Conservation (phyloP, 495 filamentous ascomycete genomes). For the Annulohypoxylon maeteangense region DNA sequence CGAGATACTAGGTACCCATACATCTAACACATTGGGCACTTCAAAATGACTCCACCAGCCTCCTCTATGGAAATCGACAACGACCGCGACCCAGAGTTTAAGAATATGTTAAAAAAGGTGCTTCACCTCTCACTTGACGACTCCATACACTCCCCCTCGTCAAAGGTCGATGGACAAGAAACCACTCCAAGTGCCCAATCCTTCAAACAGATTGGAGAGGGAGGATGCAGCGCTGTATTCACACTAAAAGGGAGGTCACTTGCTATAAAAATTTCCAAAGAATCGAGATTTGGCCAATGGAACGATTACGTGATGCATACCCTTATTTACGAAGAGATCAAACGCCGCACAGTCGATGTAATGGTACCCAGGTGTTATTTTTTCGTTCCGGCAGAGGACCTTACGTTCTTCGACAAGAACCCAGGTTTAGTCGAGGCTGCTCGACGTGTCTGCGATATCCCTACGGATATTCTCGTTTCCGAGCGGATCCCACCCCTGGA, state of each 20-base stretch:
- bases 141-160: background rate
- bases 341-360: background rate
- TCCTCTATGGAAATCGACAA: background rate
- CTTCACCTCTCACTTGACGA: background rate
- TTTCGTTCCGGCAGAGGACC: slow-evolving; percentile 1
- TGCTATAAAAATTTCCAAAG: slow-evolving; percentile 7
- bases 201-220: slow-evolving; percentile 10
- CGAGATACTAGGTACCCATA: background rate
- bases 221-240: slow-evolving; percentile 9
- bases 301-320: slow-evolving; percentile 16
- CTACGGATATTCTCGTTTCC: slow-evolving; percentile 1
- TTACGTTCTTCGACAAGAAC: slow-evolving; percentile 1
- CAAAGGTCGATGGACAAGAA: background rate
- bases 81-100: background rate
- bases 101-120: background rate
- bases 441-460: background rate
- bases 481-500: slow-evolving; percentile 7
- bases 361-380: slow-evolving; percentile 1
- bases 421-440: background rate
- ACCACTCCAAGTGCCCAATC: background rate
- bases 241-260: background rate
- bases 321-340: slow-evolving; percentile 1
- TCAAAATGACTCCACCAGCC: background rate
- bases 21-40: background rate
- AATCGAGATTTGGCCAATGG: background rate